phyloP scores from a whole-genome alignment of 176 grass and related monocot genomes.

The Echinochloa phyllopogon region DNA sequence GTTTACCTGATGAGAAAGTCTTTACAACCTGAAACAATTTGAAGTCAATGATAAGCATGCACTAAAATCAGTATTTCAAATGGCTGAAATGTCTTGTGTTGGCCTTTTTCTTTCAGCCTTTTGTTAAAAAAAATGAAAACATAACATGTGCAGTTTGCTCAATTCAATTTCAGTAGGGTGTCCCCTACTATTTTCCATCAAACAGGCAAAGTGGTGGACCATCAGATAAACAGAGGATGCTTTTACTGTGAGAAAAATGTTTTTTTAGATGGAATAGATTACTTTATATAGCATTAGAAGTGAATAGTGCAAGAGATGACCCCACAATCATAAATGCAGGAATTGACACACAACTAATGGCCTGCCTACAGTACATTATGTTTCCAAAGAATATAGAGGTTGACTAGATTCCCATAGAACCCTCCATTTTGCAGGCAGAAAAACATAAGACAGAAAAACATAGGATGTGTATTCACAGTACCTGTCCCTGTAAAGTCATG shows the following conservation, averaged over 20 bases:
- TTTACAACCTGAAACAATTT: conserved; percentile 82
- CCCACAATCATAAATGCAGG: not conserved
- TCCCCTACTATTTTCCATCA: not conserved
- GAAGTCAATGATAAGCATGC: conserved; percentile 19
- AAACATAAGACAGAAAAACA: not conserved
- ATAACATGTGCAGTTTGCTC: not conserved
- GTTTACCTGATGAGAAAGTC: conserved; percentile 94
- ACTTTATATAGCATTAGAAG: no score
- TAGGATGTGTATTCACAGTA: conserved; percentile 49
- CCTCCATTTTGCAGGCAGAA: conserved; percentile 15
- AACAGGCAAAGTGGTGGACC: not conserved
- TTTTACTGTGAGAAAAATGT: conserved; percentile 15
- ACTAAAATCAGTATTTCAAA: conserved; percentile 3
- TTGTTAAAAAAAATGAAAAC: not conserved
- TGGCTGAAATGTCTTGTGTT: not conserved
- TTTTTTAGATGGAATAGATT: not conserved
- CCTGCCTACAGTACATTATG: not conserved
- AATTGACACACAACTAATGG: not conserved
- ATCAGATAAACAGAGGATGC: conserved; percentile 24
- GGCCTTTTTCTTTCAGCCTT: not conserved
- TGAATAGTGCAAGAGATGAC: not conserved
- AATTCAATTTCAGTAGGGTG: conserved; percentile 8
- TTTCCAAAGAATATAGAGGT: not conserved
- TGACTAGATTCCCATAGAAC: conserved; percentile 1
- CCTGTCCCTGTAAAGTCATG: conserved; percentile 98